Base-by-base conservation (phyloP, 2,329 filamentous ascomycete species). In the Ophiostoma montium region DNA sequence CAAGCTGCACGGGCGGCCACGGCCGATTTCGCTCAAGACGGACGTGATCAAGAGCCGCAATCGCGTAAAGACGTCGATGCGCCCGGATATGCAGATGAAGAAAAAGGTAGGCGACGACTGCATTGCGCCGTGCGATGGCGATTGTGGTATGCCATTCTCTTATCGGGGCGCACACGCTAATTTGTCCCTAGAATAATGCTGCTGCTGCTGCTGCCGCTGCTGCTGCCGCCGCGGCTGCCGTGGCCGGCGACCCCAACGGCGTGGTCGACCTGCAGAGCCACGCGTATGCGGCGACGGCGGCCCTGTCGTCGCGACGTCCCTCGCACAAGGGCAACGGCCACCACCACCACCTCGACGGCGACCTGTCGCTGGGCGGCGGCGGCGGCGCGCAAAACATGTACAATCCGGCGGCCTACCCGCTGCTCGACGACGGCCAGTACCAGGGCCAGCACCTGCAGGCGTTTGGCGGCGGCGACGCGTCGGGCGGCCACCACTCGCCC, bases 1-100 rank as follows among this genome's bases (percentile, higher is more conserved):
- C 60, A 98, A 98, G 75, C 76, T 98, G 57, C 92, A 98, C 64
- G 89, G 89, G 55, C 84, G 89, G 23, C 80, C 92, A 53, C 82
- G 92, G 50, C 92, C 92, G 57, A 95, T 95, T 64, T 94, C 86
- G 59, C 76, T 98, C 59, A 98, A 98, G 75, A 96, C 92, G 45
- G 92, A 98, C 71, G 90, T 96, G 57, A 98, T 98, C 71, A 98
- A 98, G 74, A 95, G 89, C 71, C 87, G 92, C 61, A 98, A 98
- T 68, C 82, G 92, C 56, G 90, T 96, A 58, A 96, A 96, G 74
- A 92, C 88, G 41, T 57, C 56, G 27, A 77, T 79, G 65, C 76
- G 78, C 48, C 78, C 84, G 9, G 86, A 89, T 59, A 77, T 85
- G 54, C 80, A 82, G 43, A 84, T 86, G 60, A 89, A 82, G 66